Percentiles rank a stretch among this genome's conserved stretches.
These are phyloP conservation scores for Leishmania martiniquensis DNA, from an alignment of 208 protist genomes.

Conservation along the genomic window DNA sequence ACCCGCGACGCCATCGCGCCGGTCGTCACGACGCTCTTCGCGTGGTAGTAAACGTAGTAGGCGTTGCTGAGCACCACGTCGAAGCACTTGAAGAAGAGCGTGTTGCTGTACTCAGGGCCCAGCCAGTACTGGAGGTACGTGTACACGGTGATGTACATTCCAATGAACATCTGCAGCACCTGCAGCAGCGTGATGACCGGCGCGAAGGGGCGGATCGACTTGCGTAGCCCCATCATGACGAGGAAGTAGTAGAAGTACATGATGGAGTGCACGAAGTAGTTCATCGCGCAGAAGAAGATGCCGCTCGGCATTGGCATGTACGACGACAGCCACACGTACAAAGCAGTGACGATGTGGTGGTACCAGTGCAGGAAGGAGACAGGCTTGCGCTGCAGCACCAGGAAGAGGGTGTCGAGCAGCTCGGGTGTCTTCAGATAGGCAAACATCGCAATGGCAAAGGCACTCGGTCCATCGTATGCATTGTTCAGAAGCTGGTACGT, in stretches of 20 bases:
- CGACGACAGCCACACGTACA: conserved; percentile 90
- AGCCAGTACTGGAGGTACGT: conserved; percentile 42
- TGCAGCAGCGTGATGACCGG: conserved; percentile 82
- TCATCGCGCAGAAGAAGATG: conserved; percentile 39
- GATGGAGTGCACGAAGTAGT: conserved; percentile 80
- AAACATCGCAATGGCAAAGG: conserved; percentile 62
- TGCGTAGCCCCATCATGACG: conserved; percentile 50
- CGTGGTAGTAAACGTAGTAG: conserved; percentile 6
- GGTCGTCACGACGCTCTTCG: conserved; percentile 37
- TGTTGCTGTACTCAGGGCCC: conserved; percentile 12
- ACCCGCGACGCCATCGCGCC: conserved; percentile 38
- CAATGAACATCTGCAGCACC: conserved; percentile 92
- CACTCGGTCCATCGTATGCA: conserved; percentile 28
- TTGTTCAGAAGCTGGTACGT: conserved; percentile 25
- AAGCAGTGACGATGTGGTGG: conserved; percentile 59
- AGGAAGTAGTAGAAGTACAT: conserved; percentile 96
- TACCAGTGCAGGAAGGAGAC: conserved; percentile 30
- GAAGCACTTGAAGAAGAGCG: conserved; percentile 22
- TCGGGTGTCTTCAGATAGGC: conserved; percentile 77
- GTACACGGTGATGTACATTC: conserved; percentile 68
- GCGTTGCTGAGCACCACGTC: conserved; percentile 7
- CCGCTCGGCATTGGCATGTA: conserved; percentile 37
- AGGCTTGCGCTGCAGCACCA: conserved; percentile 64
- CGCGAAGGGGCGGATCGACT: conserved; percentile 60
- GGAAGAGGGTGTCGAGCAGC: conserved; percentile 76